Evolutionary conservation across 179 eudicot genomes (phyloP).

Genomic region (Gypsophila paniculata): DNA sequence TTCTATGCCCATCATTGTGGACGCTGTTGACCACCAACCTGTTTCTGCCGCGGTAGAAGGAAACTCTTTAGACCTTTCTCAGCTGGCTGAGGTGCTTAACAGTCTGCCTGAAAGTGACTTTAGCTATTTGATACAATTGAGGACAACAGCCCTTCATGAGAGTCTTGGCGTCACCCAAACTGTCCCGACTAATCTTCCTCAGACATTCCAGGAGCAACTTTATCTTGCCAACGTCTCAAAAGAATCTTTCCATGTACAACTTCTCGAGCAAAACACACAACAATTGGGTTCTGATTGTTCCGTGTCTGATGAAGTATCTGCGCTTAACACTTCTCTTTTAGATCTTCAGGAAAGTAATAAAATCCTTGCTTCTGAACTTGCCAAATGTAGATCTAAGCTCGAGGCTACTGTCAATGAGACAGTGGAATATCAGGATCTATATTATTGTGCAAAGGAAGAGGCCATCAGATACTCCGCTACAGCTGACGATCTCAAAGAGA

Average conservation of each 20-base stretch:
- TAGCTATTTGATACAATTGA: conserved; percentile 43
- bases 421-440: conserved; percentile 47
- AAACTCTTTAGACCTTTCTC: conserved; percentile 33
- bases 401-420: conserved; percentile 39
- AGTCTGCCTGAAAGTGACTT: conserved; percentile 54
- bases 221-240: conserved; percentile 50
- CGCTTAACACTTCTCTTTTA: conserved; percentile 32
- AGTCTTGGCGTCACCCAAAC: conserved; percentile 14
- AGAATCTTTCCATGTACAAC: conserved; percentile 47
- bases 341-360: conserved; percentile 45
- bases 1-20: conserved; percentile 21
- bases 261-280: conserved; percentile 40
- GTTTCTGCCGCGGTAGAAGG: conserved; percentile 29
- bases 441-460: conserved; percentile 42
- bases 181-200: conserved; percentile 30
- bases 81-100: conserved; percentile 50
- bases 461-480: conserved; percentile 36
- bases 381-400: conserved; percentile 56
- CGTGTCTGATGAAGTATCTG: conserved; percentile 36
- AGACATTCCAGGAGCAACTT: conserved; percentile 57
- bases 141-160: conserved; percentile 25
- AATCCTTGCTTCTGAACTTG: conserved; percentile 52
- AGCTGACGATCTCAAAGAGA: conserved; percentile 47
- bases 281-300: conserved; percentile 29
- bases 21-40: conserved; percentile 11